A percentile compares a stretch with the other conserved stretches of the same genome.
These are phyloP conservation scores for Hypoxylon sp. DNA, from an alignment of 2,329 filamentous ascomycete species.

Conservation along the genomic window DNA sequence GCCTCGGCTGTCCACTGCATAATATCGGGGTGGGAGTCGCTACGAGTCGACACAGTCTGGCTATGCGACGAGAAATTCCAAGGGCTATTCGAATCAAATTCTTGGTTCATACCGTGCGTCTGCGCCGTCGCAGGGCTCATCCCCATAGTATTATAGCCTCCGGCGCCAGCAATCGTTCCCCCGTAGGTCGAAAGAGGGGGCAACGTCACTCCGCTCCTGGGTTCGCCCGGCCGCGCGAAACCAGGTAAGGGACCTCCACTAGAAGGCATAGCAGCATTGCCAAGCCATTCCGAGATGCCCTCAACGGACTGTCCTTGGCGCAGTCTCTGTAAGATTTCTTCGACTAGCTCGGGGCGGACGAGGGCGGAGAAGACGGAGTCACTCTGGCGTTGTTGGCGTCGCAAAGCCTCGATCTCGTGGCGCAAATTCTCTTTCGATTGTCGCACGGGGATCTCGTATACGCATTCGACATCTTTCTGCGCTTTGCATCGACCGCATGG, in stretches of 20 bases:
- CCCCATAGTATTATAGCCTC: constrained; percentile 52
- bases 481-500: constrained; percentile 70
- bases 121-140: constrained; percentile 55
- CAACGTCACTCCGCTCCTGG: constrained; percentile 49
- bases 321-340: constrained; percentile 68
- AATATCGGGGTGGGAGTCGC: constrained; percentile 63
- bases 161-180: constrained; percentile 36
- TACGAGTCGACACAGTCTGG: constrained; percentile 63
- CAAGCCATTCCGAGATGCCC: constrained; percentile 70
- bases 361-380: constrained; percentile 71
- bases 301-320: constrained; percentile 70
- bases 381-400: constrained; percentile 67
- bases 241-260: constrained; percentile 52
- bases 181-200: constrained; percentile 51
- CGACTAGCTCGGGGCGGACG: constrained; percentile 64
- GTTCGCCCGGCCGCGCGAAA: constrained; percentile 51
- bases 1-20: constrained; percentile 64
- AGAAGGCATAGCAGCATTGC: constrained; percentile 51
- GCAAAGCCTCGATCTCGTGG: constrained; percentile 71
- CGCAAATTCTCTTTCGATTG: constrained; percentile 75
- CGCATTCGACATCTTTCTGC: constrained; percentile 69
- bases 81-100: constrained; percentile 62
- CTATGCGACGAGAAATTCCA: constrained; percentile 66
- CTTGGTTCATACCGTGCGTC: constrained; percentile 55
- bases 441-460: constrained; percentile 74